Percentiles rank a stretch among this genome's conserved stretches.
These are phyloP conservation scores for Entamoeba histolytica DNA, from an alignment of 208 protist genomes.

Conservation along the genomic window DNA sequence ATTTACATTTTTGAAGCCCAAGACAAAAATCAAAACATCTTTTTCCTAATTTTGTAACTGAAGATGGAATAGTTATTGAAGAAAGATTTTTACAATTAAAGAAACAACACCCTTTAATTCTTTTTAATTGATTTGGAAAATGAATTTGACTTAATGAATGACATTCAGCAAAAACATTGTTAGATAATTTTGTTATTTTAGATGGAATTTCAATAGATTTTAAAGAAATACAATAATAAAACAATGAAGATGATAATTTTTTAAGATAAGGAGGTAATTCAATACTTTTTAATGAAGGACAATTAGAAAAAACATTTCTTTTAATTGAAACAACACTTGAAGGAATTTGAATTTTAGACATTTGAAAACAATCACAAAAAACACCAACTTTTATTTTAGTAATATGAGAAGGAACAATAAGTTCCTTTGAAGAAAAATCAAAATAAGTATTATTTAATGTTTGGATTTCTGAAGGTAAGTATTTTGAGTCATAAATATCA, in stretches of 20 bases:
- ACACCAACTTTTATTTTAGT: neutral
- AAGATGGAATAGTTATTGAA: neutral
- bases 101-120: neutral
- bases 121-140: neutral
- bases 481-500: neutral
- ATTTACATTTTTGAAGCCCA: neutral
- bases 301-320: neutral
- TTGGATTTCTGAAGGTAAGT: neutral
- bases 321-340: neutral
- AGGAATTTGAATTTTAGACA: neutral
- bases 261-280: neutral
- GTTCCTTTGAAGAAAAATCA: neutral
- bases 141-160: neutral
- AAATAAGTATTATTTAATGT: neutral
- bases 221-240: neutral
- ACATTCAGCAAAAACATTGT: neutral
- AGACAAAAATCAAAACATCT: neutral
- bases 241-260: neutral
- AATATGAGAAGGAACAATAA: neutral
- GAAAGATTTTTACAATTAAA: neutral
- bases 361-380: neutral
- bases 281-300: neutral
- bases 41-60: neutral
- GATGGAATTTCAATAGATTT: neutral
- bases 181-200: neutral